Conservation (phyloP, 441 rosid genomes). For the Euphorbia schlechtendalii region DNA sequence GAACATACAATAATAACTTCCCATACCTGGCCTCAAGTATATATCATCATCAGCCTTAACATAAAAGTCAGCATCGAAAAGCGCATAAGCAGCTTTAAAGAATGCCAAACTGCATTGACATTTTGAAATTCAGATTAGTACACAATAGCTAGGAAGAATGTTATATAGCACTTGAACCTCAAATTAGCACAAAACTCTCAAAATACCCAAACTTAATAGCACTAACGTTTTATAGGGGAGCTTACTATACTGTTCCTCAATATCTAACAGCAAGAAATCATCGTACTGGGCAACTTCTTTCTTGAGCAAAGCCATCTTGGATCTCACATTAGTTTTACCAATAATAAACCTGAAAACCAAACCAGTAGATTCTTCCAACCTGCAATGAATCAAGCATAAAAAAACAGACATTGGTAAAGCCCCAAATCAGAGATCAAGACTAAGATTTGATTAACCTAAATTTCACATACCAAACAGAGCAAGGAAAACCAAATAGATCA, state of each 20-base stretch:
- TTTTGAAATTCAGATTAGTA: constrained; percentile 9
- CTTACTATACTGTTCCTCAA: constrained; percentile 92
- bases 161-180: neutral
- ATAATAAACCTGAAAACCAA: constrained; percentile 72
- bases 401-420: neutral
- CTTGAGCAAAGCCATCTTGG: constrained; percentile 56
- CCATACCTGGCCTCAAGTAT: constrained; percentile 79
- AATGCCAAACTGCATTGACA: constrained; percentile 58
- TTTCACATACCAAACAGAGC: neutral
- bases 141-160: neutral
- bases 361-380: constrained; percentile 88
- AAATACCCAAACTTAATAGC: constrained; percentile 12
- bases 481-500: neutral
- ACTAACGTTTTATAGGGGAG: constrained; percentile 99
- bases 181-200: neutral
- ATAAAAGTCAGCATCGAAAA: constrained; percentile 78
- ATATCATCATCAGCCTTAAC: constrained; percentile 96
- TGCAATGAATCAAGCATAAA: constrained; percentile 20
- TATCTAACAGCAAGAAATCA: constrained; percentile 78
- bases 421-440: neutral
- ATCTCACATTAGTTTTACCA: constrained; percentile 53
- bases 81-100: constrained; percentile 80
- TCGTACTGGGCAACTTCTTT: constrained; percentile 70
- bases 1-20: constrained; percentile 8
- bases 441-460: neutral